Conservation (phyloP, 805 yeast species). For the Alloascoidea hylecoeti region DNA sequence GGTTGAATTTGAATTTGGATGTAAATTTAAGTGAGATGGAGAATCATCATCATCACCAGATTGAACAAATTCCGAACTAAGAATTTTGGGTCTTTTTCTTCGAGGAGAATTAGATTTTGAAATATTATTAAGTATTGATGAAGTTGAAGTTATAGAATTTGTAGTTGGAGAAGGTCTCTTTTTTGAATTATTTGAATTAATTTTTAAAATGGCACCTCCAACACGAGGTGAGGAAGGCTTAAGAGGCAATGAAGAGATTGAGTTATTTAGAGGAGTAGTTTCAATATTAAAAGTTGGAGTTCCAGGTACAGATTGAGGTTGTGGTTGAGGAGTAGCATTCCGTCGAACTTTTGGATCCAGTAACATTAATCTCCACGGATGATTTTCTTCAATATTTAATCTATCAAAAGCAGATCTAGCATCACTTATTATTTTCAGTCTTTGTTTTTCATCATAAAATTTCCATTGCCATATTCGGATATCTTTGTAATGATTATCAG, state of each 20-base stretch:
- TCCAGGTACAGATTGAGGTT: conserved; percentile 4
- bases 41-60: not conserved
- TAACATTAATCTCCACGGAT: conserved; percentile 13
- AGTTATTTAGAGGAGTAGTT: conserved; percentile 2
- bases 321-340: conserved; percentile 3
- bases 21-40: not conserved
- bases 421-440: conserved; percentile 14
- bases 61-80: not conserved
- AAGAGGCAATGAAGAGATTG: not conserved
- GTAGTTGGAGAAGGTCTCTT: conserved; percentile 5
- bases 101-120: not conserved
- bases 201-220: conserved; percentile 15
- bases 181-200: conserved; percentile 6
- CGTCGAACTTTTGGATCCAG: conserved; percentile 14
- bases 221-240: not conserved
- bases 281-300: conserved; percentile 2
- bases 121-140: not conserved
- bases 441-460: conserved; percentile 18
- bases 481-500: conserved; percentile 15
- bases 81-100: not conserved
- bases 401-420: conserved; percentile 16
- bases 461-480: conserved; percentile 22
- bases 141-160: conserved; percentile 2
- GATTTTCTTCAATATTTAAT: conserved; percentile 13
- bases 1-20: not conserved